Conservation (phyloP, 108 stramenopile species). For the Pseudonitzschia delicatissima region DNA sequence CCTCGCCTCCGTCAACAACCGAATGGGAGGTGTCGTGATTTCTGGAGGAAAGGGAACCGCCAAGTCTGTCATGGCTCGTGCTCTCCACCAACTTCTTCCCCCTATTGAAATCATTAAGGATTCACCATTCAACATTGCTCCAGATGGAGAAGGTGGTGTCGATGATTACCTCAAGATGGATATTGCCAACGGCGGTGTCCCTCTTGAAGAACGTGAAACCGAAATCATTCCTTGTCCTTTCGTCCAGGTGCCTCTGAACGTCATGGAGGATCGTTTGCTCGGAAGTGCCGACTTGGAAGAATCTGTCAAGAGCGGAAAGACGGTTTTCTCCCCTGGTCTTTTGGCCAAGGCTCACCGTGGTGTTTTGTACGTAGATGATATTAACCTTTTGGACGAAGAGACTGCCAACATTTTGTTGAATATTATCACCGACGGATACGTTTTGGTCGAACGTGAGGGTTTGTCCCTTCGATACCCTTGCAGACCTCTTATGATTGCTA, state of each 20-base stretch:
- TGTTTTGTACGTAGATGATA: conserved; percentile 94
- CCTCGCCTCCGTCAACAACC: conserved; percentile 83
- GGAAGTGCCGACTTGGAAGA: conserved; percentile 94
- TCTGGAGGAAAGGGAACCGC: conserved; percentile 94
- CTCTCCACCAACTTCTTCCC: conserved; percentile 92
- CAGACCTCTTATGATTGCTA: conserved; percentile 89
- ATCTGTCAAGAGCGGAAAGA: conserved; percentile 86
- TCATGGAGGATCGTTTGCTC: conserved; percentile 95
- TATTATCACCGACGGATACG: conserved; percentile 87
- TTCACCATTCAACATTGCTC: conserved; percentile 92
- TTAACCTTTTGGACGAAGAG: conserved; percentile 93
- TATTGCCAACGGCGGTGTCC: conserved; percentile 73
- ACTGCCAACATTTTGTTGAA: conserved; percentile 90
- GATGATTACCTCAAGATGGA: conserved; percentile 81
- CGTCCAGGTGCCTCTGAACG: conserved; percentile 94
- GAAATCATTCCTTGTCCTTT: conserved; percentile 89
- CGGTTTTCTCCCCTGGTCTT: conserved; percentile 92
- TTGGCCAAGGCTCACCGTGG: conserved; percentile 95
- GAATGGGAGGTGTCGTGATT: conserved; percentile 96
- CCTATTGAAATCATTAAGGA: conserved; percentile 91
- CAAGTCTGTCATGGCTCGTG: conserved; percentile 94
- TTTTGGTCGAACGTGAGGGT: conserved; percentile 94
- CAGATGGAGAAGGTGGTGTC: conserved; percentile 74
- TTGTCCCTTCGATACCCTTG: conserved; percentile 89
- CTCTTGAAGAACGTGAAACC: conserved; percentile 84